phyloP scores from a whole-genome alignment of 371 early-diverging fungal species.

The Mycotypha africana region DNA sequence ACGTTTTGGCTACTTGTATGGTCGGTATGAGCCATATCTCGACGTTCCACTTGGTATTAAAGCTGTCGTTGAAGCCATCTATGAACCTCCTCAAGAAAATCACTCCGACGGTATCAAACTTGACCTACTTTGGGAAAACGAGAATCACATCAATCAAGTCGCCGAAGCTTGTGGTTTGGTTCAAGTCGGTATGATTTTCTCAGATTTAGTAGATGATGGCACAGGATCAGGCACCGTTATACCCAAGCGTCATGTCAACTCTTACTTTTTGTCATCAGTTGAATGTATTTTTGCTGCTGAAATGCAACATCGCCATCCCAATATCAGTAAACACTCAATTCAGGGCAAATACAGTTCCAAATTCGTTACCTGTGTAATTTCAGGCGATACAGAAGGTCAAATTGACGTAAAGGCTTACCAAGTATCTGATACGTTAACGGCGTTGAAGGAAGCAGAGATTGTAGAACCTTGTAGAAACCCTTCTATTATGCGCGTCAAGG shows the following conservation, averaged over 20 bases:
- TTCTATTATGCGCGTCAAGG: constrained; percentile 80
- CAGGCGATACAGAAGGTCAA: constrained; percentile 74
- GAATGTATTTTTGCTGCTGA: constrained; percentile 91
- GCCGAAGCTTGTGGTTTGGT: constrained; percentile 76
- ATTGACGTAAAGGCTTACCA: constrained; percentile 91
- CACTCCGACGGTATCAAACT: constrained; percentile 83
- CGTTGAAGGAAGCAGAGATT: constrained; percentile 90
- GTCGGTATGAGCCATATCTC: constrained; percentile 87
- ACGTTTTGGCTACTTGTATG: constrained; percentile 92
- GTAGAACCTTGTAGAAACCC: constrained; percentile 91
- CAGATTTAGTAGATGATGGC: constrained; percentile 90
- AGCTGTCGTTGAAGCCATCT: constrained; percentile 95
- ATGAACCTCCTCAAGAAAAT: constrained; percentile 90
- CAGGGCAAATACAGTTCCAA: constrained; percentile 83
- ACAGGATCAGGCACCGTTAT: constrained; percentile 78
- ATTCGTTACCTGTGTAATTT: constrained; percentile 91
- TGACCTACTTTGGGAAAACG: constrained; percentile 47
- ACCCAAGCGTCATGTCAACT: constrained; percentile 83
- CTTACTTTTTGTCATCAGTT: constrained; percentile 93
- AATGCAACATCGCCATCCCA: constrained; percentile 83
- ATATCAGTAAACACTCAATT: constrained; percentile 62
- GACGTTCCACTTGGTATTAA: constrained; percentile 96
- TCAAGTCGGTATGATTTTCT: constrained; percentile 92
- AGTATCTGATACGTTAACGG: constrained; percentile 89
- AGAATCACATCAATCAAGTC: constrained; percentile 60